phyloP scores from a whole-genome alignment of 225 moss, liverwort and hornwort species.

The Ulota crispa region DNA sequence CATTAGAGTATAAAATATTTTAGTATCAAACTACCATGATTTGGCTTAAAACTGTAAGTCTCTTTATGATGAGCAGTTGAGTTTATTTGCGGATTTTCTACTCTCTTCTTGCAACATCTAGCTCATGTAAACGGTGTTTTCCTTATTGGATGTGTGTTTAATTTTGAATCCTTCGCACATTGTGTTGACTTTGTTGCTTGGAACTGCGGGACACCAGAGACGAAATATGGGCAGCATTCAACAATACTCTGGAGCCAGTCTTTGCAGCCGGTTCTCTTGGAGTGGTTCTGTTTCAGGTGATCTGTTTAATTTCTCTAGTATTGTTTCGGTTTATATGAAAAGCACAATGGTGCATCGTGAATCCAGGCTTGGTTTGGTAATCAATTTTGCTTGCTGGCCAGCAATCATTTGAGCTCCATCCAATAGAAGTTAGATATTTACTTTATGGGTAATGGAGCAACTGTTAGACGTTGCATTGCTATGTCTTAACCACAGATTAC shows the following conservation, averaged over 20 bases:
- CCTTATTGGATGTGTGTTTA: neutral
- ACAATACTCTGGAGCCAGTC: conserved; percentile 69
- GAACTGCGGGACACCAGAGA: conserved; percentile 43
- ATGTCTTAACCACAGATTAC: neutral
- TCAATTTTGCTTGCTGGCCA: neutral
- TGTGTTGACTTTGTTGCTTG: conserved; percentile 15
- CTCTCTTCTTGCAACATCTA: neutral
- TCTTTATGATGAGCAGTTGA: neutral
- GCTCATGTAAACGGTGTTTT: neutral
- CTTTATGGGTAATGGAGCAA: neutral
- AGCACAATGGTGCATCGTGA: neutral
- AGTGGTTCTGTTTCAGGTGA: conserved; percentile 80
- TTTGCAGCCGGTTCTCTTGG: conserved; percentile 69
- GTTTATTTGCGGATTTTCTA: neutral
- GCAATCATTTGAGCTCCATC: neutral
- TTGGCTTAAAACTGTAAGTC: neutral
- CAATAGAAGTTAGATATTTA: neutral
- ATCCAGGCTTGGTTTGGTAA: neutral
- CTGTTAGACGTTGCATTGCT: neutral
- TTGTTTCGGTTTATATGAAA: neutral
- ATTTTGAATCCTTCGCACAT: neutral
- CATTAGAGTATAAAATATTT: neutral
- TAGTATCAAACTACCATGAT: neutral
- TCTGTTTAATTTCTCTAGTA: neutral
- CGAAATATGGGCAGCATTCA: conserved; percentile 74